Evolutionary conservation across 371 early-diverging fungal genomes (phyloP), one percentile per base, ranked within the genome.

Genomic region (Mucor mucedo): DNA sequence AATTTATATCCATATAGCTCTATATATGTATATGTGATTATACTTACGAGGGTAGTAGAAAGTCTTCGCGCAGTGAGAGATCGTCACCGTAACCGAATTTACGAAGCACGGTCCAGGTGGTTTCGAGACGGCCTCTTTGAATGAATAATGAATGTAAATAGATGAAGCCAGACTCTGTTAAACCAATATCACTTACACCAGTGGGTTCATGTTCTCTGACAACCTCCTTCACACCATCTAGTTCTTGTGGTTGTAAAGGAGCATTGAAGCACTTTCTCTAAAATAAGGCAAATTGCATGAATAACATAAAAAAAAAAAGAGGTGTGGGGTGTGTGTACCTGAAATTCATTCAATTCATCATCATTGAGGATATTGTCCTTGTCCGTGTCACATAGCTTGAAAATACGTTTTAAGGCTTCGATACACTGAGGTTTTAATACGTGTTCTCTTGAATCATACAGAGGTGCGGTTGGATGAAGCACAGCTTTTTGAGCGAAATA

Each of bases 401-500:
- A 98, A 11, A 98, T 96, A 32, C 99, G 77, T 41, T 87, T 86
- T 39, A 98, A 77, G 2, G 98, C 99, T 53, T 94, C 92, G 7
- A 91, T 83, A 71, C 97, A 96, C 28, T 89, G 90, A 1, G 92
- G 93, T 69, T 95, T 97, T 48, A 98, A 76, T 72, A 92, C 92
- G 71, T 96, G 96, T 65, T 93, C 94, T 56, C 93, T 79, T 5
- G 95, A 91, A 79, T 98, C 97, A 62, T 95, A 98, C 16, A 98
- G 82, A 13, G 97, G 97, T 4, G 95, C 93, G 4, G 96, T 96
- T 5, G 99, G 99, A 67, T 98, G 95, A 32, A 98, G 78, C 10
- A 98, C 98, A 2, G 98, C 97, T 75, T 97, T 96, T 82, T 96
- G 97, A 2, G 97, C 97, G 84, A 98, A 97, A 79, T 97, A 98